A percentile compares a stretch with the other conserved stretches of the same genome.
Conservation (phyloP, 495 filamentous ascomycete species). For the Penicillium chermesinum region DNA sequence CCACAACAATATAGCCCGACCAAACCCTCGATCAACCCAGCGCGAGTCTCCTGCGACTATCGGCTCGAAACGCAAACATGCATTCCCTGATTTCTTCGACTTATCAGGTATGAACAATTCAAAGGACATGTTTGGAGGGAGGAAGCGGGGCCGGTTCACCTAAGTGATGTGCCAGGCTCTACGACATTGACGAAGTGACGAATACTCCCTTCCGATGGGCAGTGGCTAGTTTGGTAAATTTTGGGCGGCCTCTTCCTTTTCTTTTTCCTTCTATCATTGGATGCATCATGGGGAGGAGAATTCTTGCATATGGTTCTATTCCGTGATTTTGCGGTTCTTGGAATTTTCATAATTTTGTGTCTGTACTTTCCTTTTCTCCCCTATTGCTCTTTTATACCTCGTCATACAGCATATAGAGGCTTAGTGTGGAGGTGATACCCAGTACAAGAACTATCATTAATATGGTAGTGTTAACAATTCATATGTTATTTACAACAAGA, state of each 20-base stretch:
- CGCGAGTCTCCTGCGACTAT: conserved; percentile 42
- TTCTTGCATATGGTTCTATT: conserved; percentile 29
- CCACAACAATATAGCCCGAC: conserved; percentile 37
- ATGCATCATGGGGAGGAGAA: conserved; percentile 39
- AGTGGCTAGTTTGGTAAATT: conserved; percentile 31
- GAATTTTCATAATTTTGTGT: conserved; percentile 8
- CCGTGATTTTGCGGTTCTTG: conserved; percentile 15
- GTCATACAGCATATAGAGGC: conserved; percentile 39
- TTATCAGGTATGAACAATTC: conserved; percentile 60
- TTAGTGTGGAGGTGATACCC: conserved; percentile 39
- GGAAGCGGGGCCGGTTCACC: conserved; percentile 67
- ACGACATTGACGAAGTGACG: conserved; percentile 37
- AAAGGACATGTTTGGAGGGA: conserved; percentile 60
- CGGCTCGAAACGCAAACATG: conserved; percentile 74
- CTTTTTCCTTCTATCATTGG: conserved; percentile 18
- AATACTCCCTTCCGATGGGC: conserved; percentile 35
- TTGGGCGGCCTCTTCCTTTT: conserved; percentile 20
- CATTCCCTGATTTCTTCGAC: conserved; percentile 78
- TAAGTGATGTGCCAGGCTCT: conserved; percentile 32
- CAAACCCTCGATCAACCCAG: conserved; percentile 39
- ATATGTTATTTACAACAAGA: conserved; percentile 2
- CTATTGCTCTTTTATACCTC: conserved; percentile 12
- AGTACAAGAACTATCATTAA: conserved; percentile 31
- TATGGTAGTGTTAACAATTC: conserved; percentile 24
- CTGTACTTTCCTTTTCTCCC: conserved; percentile 2